A percentile compares a stretch with the other conserved stretches of the same genome.
These are phyloP conservation scores for Chiua virens DNA, from an alignment of 768 basidiomycete genomes.

Conservation along the genomic window DNA sequence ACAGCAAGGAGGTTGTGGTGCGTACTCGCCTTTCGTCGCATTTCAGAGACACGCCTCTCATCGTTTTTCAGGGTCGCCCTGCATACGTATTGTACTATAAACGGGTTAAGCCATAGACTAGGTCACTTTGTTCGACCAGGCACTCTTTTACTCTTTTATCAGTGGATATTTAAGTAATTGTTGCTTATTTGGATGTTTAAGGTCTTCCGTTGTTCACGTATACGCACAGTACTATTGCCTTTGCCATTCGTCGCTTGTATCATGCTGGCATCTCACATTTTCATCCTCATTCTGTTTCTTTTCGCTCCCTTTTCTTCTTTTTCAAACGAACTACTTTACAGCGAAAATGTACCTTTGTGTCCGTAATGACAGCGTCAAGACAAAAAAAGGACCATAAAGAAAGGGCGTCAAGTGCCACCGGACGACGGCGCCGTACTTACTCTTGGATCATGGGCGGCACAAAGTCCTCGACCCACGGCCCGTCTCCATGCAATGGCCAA, in stretches of 20 bases:
- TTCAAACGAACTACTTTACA: slow-evolving; percentile 26
- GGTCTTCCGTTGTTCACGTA: not conserved
- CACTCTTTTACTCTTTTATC: not conserved
- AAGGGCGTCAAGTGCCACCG: too few species aligned
- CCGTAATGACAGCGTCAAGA: slow-evolving; percentile 18
- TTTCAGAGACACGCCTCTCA: too few species aligned
- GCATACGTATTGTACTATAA: slow-evolving; percentile 87
- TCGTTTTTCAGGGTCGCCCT: slow-evolving; percentile 58
- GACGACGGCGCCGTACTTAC: too few species aligned
- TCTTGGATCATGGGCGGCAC: too few species aligned
- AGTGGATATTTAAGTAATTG: slow-evolving; percentile 22
- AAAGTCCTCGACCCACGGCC: slow-evolving; percentile 3
- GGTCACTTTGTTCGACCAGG: not conserved
- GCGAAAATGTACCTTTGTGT: slow-evolving; percentile 24
- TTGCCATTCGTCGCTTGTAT: slow-evolving; percentile 15
- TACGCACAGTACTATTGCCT: slow-evolving; percentile 15
- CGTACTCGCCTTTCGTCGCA: slow-evolving; percentile 35
- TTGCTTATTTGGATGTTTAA: slow-evolving; percentile 29
- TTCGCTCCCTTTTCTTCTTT: not conserved
- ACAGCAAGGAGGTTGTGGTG: slow-evolving; percentile 83
- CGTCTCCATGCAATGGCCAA: slow-evolving; percentile 17
- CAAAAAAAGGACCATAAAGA: not conserved
- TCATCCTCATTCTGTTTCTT: not conserved
- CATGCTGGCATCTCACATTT: slow-evolving; percentile 15
- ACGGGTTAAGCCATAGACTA: slow-evolving; percentile 39